Evolutionary conservation across 768 basidiomycete genomes (phyloP), one percentile per base, ranked within the genome.

Genomic region (Mycena galopus): DNA sequence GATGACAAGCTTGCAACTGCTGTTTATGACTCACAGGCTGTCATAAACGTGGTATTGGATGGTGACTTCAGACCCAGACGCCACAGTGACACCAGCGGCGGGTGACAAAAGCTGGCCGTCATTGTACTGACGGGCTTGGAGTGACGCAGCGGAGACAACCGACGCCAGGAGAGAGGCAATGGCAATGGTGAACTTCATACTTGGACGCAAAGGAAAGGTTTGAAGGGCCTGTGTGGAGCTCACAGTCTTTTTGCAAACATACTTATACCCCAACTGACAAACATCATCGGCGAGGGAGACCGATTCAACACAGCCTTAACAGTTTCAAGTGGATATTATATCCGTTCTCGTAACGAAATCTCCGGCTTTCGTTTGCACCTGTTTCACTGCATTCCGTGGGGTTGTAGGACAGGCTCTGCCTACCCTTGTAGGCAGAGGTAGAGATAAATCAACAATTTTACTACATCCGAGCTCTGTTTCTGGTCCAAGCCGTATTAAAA

Each of bases 131-230:
- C 63, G 50, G 51, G 63, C 50, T 64, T 64, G 63, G 33, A 64
- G 50, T 25, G 63, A 64, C 25, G 63, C 53, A 56, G 37, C 65
- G 37, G 65, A 42, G 53, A 65, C 65, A 44, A 57, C 39, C 37
- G 65, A 57, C 37, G 65, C 65, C 53, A 65, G 65, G 29, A 65
- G 65, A 65, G 53, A 65, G 65, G 65, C 19, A 65, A 65, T 57
- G 65, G 53, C 65, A 65, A 65, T 65, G 65, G 33, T 65, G 7
- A 65, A 65, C 65, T 65, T 65, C 65, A 65, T 65, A 57, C 35
- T 65, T 65, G 65, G 65, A 65, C 37, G 65, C 53, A n/a, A 44
- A 44, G 50, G 65, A 23, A 65, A 65, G 50, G 29, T 23, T 65
- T 65, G 33, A 37, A 65, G 50, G 37, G 55, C 35, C 35, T n/a